A percentile compares a stretch with the other conserved stretches of the same genome.
Evolutionary conservation across 768 basidiomycete species (phyloP).

Genomic region (Boletus rex-veris): DNA sequence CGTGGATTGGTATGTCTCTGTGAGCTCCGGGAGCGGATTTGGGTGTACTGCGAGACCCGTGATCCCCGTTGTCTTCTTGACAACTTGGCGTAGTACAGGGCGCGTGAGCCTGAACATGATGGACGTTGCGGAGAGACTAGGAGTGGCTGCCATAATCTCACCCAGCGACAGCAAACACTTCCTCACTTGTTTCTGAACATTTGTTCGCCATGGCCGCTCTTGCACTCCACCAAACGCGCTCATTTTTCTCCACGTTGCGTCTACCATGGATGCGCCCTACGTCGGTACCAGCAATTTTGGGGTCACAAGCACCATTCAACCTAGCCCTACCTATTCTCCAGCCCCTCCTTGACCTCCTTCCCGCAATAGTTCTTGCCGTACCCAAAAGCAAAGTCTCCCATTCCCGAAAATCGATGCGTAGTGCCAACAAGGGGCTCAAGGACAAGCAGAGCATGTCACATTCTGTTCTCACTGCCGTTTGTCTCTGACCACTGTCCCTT

Average conservation of each 20-base stretch:
- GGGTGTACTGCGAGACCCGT: conserved; percentile 82
- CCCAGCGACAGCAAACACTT: not conserved
- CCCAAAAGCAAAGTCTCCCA: conserved; percentile 94
- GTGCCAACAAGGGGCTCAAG: conserved; percentile 90
- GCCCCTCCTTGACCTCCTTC: conserved; percentile 70
- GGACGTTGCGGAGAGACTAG: conserved; percentile 19
- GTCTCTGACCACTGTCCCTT: conserved; percentile 5
- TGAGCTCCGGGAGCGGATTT: conserved; percentile 77
- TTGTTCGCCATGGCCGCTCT: conserved; percentile 39
- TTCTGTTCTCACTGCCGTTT: not conserved
- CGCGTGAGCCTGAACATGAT: conserved; percentile 77
- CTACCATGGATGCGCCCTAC: conserved; percentile 24
- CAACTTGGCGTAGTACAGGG: conserved; percentile 57
- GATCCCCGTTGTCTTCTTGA: conserved; percentile 83
- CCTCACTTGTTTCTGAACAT: not conserved
- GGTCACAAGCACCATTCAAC: conserved; percentile 28
- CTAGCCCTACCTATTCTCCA: conserved; percentile 41
- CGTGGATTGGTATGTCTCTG: conserved; percentile 73
- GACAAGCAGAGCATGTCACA: conserved; percentile 75
- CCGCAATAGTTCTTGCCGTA: conserved; percentile 85
- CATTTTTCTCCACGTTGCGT: conserved; percentile 22
- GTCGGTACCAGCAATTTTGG: conserved; percentile 19
- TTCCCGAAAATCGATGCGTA: conserved; percentile 91
- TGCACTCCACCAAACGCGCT: conserved; percentile 33
- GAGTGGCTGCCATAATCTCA: conserved; percentile 2